These are phyloP conservation scores for Aspergillus piperis DNA, from an alignment of 2,329 filamentous ascomycete species.

Conservation along the genomic window DNA sequence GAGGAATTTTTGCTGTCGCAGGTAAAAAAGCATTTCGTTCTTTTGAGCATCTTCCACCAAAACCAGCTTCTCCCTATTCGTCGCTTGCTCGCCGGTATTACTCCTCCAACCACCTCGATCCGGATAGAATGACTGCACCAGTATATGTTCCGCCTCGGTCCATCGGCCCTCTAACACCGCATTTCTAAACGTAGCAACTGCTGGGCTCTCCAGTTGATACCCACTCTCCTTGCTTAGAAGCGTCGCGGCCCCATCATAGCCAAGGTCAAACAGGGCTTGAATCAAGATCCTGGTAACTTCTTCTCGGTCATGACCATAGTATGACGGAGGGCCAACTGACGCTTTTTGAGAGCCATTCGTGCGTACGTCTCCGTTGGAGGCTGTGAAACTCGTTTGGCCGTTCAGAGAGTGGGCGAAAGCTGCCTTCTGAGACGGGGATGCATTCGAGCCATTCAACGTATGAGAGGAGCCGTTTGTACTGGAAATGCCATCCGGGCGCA, in stretches of 20 bases:
- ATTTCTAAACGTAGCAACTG: conserved; percentile 80
- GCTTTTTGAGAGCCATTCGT: conserved; percentile 43
- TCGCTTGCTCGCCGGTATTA: conserved; percentile 28
- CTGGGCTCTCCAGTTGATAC: conserved; percentile 79
- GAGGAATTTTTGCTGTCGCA: conserved; percentile 92
- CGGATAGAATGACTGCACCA: conserved; percentile 57
- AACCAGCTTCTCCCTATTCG: conserved; percentile 61
- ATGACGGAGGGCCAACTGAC: conserved; percentile 48
- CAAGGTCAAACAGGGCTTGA: conserved; percentile 85
- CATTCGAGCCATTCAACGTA: conserved; percentile 59
- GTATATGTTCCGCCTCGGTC: conserved; percentile 78
- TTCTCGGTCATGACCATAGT: conserved; percentile 85
- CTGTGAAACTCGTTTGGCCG: conserved; percentile 50
- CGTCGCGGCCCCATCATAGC: conserved; percentile 75
- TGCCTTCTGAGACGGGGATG: conserved; percentile 49
- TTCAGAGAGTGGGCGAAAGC: conserved; percentile 55
- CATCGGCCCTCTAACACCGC: conserved; percentile 81
- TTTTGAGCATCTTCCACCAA: conserved; percentile 74
- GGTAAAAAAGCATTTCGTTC: conserved; percentile 79
- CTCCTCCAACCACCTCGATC: conserved; percentile 50
- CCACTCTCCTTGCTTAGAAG: conserved; percentile 79
- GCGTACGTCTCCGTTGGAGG: conserved; percentile 41
- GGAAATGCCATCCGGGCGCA: conserved; percentile 63
- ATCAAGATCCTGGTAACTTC: conserved; percentile 92
- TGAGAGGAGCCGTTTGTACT: conserved; percentile 58